phyloP scores from a whole-genome alignment of 495 filamentous ascomycete genomes.

The Parathielavia appendiculata region DNA sequence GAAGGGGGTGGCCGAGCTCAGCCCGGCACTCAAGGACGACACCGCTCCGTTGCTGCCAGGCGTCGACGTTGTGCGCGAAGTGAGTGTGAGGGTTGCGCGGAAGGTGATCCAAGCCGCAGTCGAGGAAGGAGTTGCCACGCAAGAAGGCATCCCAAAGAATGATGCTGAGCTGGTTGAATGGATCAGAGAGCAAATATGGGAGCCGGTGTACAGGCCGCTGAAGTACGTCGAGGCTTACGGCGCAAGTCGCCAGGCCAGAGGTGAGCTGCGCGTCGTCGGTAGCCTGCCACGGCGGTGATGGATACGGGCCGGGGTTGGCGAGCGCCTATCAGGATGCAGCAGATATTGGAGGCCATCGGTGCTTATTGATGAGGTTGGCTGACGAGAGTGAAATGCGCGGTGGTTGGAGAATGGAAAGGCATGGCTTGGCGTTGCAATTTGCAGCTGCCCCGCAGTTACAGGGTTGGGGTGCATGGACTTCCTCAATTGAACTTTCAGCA shows the following conservation, averaged over 20 bases:
- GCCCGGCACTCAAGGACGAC: slow-evolving; percentile 55
- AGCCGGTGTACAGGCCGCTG: slow-evolving; percentile 64
- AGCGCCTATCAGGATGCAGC: too few species aligned
- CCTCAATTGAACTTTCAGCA: background rate
- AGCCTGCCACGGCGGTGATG: slow-evolving; percentile 12
- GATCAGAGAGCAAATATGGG: slow-evolving; percentile 90
- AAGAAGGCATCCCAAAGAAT: slow-evolving; percentile 54
- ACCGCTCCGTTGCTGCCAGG: slow-evolving; percentile 64
- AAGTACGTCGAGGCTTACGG: slow-evolving; percentile 46
- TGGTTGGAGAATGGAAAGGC: background rate
- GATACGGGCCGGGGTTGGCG: too few species aligned
- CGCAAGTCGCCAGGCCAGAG: slow-evolving; percentile 53
- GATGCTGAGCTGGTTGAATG: slow-evolving; percentile 65
- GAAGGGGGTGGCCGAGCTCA: slow-evolving; percentile 62
- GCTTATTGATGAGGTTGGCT: too few species aligned
- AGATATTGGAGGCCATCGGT: too few species aligned
- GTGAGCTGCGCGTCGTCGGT: slow-evolving; percentile 53
- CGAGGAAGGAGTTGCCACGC: slow-evolving; percentile 60
- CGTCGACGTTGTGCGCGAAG: slow-evolving; percentile 65
- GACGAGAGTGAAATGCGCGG: too few species aligned
- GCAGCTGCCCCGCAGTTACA: background rate
- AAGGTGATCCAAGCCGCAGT: slow-evolving; percentile 72
- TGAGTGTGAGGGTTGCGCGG: slow-evolving; percentile 71
- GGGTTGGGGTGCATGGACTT: slow-evolving; percentile 8
- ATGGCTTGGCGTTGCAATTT: too few species aligned